Conservation (phyloP, 148 eudicot genomes). For the Agrostemma githago region DNA sequence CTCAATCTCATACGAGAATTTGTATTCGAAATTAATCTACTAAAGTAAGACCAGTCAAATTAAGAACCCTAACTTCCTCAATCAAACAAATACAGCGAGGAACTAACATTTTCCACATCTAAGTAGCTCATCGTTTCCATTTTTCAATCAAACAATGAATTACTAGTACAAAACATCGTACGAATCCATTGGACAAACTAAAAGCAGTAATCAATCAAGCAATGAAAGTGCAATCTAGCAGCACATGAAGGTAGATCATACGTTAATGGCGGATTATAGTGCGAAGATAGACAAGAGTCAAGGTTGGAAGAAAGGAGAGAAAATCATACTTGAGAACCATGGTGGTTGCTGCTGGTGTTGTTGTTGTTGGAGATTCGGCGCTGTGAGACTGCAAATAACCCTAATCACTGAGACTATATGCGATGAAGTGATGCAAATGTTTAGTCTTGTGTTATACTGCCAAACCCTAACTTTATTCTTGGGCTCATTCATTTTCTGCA, state of each 20-base stretch:
- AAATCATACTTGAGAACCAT: slow-evolving; percentile 30
- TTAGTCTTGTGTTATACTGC: neutral
- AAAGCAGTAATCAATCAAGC: neutral
- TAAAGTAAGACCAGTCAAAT: too few species aligned
- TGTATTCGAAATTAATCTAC: too few species aligned
- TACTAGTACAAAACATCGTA: too few species aligned
- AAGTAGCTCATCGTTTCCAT: too few species aligned
- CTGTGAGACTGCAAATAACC: slow-evolving; percentile 11
- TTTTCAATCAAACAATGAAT: too few species aligned
- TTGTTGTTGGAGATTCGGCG: slow-evolving; percentile 17
- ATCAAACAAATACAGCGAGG: too few species aligned
- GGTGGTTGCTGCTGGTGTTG: slow-evolving; percentile 11
- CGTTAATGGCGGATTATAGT: neutral
- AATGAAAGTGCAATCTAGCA: neutral
- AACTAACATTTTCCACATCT: too few species aligned
- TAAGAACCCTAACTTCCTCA: too few species aligned
- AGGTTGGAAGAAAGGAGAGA: neutral
- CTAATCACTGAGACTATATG: slow-evolving; percentile 9
- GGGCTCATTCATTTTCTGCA: neutral
- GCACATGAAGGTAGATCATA: too few species aligned
- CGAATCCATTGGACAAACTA: too few species aligned
- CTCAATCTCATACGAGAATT: too few species aligned
- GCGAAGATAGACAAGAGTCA: neutral
- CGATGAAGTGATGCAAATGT: neutral
- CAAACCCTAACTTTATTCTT: slow-evolving; percentile 16